A percentile compares a stretch with the other conserved stretches of the same genome.
phyloP scores from a whole-genome alignment of 306 rosid genomes.

The Cucumis hystrix region DNA sequence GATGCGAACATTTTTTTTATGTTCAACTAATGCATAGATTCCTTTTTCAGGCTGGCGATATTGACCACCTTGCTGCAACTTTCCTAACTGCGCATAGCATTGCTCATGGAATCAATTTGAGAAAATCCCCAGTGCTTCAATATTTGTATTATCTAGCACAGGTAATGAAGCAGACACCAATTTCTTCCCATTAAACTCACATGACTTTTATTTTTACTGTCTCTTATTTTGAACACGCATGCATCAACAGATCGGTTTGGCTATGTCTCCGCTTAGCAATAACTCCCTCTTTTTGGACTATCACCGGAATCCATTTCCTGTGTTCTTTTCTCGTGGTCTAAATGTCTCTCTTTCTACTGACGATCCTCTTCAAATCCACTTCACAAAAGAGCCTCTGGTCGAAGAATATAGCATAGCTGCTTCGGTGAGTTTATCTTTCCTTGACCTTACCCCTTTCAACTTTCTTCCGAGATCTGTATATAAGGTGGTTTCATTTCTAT shows the following conservation, averaged over 20 bases:
- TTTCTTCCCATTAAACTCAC: not conserved
- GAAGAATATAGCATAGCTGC: constrained; percentile 99
- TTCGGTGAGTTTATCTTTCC: constrained; percentile 52
- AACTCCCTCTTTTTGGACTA: constrained; percentile 90
- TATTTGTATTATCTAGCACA: constrained; percentile 82
- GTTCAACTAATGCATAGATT: constrained; percentile 16
- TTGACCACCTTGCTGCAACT: constrained; percentile 97
- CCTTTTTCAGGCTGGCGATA: constrained; percentile 76
- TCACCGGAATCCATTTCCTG: constrained; percentile 89
- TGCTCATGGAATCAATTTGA: constrained; percentile 95
- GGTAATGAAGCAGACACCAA: constrained; percentile 28
- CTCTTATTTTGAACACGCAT: not conserved
- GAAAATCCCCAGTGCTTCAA: constrained; percentile 89
- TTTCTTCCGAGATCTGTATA: not conserved
- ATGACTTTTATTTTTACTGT: not conserved
- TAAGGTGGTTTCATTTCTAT: not conserved
- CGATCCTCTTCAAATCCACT: constrained; percentile 98
- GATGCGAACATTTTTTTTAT: not conserved
- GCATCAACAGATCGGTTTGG: constrained; percentile 67
- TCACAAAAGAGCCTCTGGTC: constrained; percentile 93
- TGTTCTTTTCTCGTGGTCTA: constrained; percentile 83
- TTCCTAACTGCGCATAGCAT: constrained; percentile 74
- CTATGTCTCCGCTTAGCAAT: constrained; percentile 97
- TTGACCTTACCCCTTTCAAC: constrained; percentile 5
- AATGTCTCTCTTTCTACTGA: constrained; percentile 97